Percentiles rank a stretch among this genome's conserved stretches.
Evolutionary conservation across 179 eudicot genomes (phyloP).

Genomic region (Pouteria campechiana): DNA sequence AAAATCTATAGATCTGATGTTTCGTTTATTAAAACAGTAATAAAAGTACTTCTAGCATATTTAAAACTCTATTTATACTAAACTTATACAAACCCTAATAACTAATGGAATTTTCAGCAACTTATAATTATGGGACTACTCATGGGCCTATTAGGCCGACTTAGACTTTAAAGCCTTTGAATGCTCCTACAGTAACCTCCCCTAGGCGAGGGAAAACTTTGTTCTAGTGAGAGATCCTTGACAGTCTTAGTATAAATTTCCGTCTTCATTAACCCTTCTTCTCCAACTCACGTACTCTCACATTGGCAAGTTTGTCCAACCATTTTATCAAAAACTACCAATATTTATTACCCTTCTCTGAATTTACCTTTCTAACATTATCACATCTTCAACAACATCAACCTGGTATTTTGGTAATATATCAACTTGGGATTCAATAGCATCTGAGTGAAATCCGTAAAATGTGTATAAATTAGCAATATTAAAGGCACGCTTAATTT

Average conservation of each 20-base stretch:
- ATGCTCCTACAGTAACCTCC: too few relatives aligned
- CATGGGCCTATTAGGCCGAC: too few relatives aligned
- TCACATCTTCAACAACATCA: too few relatives aligned
- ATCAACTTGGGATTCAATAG: not conserved
- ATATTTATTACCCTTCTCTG: not conserved
- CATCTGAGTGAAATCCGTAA: not conserved
- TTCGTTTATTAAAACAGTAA: too few relatives aligned
- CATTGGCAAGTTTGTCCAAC: slow-evolving; percentile 1
- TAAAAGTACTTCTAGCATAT: too few relatives aligned
- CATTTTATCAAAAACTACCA: not conserved
- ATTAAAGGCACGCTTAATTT: not conserved
- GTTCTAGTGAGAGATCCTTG: not conserved
- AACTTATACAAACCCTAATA: too few relatives aligned
- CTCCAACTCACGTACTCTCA: not conserved
- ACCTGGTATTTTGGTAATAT: not conserved
- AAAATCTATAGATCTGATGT: too few relatives aligned
- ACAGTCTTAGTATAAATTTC: not conserved
- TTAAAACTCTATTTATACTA: too few relatives aligned
- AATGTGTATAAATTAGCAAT: not conserved
- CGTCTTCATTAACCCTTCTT: not conserved
- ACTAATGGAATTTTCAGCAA: too few relatives aligned
- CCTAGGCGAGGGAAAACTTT: too few relatives aligned
- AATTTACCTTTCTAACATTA: not conserved
- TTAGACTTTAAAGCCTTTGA: too few relatives aligned
- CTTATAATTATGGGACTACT: too few relatives aligned